These are phyloP conservation scores for Salix arbutifolia DNA, from an alignment of 345 rosid species.

Conservation along the genomic window DNA sequence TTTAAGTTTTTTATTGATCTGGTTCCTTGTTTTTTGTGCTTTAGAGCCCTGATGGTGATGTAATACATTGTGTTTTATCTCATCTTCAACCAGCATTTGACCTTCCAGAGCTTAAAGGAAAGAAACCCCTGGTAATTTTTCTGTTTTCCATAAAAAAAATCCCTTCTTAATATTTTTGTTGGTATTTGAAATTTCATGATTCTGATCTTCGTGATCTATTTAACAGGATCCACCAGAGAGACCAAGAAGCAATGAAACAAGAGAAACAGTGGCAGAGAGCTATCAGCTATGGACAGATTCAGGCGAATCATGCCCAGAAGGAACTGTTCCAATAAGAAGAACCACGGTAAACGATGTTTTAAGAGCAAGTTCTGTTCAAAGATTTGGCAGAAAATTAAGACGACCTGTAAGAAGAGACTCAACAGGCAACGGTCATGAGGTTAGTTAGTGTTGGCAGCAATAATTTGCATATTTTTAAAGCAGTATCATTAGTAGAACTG, in stretches of 20 bases:
- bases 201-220: background rate
- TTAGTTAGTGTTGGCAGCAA: background rate
- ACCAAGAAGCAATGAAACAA: constrained; percentile 20
- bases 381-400: constrained; percentile 26
- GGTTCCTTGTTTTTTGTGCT: background rate
- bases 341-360: constrained; percentile 25
- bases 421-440: constrained; percentile 29
- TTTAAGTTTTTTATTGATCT: background rate
- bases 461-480: background rate
- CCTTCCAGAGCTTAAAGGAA: constrained; percentile 26
- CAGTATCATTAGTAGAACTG: background rate
- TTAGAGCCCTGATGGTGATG: constrained; percentile 37
- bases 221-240: constrained; percentile 29
- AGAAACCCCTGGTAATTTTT: constrained; percentile 23
- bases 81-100: constrained; percentile 41
- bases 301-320: constrained; percentile 31
- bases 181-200: background rate
- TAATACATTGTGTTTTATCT: constrained; percentile 28
- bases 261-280: constrained; percentile 4
- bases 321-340: constrained; percentile 31
- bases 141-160: background rate
- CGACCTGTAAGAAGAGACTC: constrained; percentile 29
- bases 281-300: constrained; percentile 27
- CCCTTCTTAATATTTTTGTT: background rate
- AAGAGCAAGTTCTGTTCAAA: constrained; percentile 19